phyloP scores from a whole-genome alignment of 768 basidiomycete genomes.

The Chalciporus chontae region DNA sequence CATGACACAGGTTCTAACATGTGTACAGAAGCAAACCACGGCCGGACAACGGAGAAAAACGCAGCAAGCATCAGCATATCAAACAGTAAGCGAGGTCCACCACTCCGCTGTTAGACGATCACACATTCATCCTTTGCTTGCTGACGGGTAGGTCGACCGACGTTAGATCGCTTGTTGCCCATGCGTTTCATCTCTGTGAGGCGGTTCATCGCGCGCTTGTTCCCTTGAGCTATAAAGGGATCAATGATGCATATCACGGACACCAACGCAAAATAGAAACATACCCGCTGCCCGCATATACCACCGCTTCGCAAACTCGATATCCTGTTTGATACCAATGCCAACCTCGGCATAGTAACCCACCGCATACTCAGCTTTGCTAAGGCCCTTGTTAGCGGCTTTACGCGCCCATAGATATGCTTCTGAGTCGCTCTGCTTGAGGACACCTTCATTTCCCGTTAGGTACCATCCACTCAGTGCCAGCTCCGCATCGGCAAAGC shows the following conservation, averaged over 20 bases:
- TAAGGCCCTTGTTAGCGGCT: conserved; percentile 93
- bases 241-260: background rate
- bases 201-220: conserved; percentile 94
- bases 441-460: conserved; percentile 89
- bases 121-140: conserved; percentile 94
- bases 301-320: conserved; percentile 96
- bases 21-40: conserved; percentile 4
- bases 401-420: conserved; percentile 98
- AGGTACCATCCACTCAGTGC: conserved; percentile 98
- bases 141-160: conserved; percentile 85
- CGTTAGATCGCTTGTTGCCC: conserved; percentile 73
- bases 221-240: conserved; percentile 78
- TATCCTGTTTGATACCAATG: conserved; percentile 94
- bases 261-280: conserved; percentile 23
- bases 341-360: conserved; percentile 98
- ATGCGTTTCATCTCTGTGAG: conserved; percentile 93
- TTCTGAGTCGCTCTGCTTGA: conserved; percentile 97
- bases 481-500: conserved; percentile 90
- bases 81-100: conserved; percentile 1
- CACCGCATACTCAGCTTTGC: conserved; percentile 98
- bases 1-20: conserved; percentile 2
- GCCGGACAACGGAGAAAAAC: conserved; percentile 4
- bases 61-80: conserved; percentile 14
- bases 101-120: conserved; percentile 47
- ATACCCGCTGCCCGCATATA: conserved; percentile 98